Conservation (phyloP, 495 filamentous ascomycete species). For the Aspergillus panamensis region DNA sequence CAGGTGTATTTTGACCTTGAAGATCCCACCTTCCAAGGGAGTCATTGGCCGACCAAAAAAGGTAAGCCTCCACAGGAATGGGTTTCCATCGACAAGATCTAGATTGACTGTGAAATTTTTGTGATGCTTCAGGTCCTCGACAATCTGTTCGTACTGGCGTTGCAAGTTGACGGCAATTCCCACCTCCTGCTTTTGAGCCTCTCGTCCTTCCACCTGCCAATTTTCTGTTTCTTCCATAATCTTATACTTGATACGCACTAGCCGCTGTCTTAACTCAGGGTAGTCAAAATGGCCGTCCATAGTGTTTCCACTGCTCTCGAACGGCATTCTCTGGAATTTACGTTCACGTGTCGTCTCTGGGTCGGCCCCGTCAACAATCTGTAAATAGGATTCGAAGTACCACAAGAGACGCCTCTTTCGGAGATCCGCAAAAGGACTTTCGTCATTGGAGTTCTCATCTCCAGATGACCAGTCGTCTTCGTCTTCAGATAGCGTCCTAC, state of each 20-base stretch:
- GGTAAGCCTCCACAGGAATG: slow-evolving; percentile 58
- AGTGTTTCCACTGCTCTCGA: slow-evolving; percentile 71
- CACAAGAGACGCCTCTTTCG: slow-evolving; percentile 92
- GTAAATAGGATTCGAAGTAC: slow-evolving; percentile 87
- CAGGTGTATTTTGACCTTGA: slow-evolving; percentile 73
- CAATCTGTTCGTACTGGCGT: slow-evolving; percentile 80
- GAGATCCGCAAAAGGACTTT: slow-evolving; percentile 79
- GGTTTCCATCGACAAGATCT: slow-evolving; percentile 60
- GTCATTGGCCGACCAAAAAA: slow-evolving; percentile 94
- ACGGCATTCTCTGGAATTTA: slow-evolving; percentile 74
- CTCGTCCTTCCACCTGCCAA: slow-evolving; percentile 69
- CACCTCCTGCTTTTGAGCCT: slow-evolving; percentile 59
- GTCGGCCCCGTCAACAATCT: slow-evolving; percentile 57
- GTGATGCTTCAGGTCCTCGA: slow-evolving; percentile 65
- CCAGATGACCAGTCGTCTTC: slow-evolving; percentile 37
- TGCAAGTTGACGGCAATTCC: slow-evolving; percentile 77
- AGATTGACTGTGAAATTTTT: slow-evolving; percentile 68
- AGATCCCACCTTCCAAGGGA: slow-evolving; percentile 86
- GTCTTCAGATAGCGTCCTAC: slow-evolving; percentile 21
- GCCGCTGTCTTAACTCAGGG: slow-evolving; percentile 61
- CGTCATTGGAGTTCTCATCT: slow-evolving; percentile 33
- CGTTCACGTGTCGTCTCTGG: slow-evolving; percentile 50
- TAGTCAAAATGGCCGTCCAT: slow-evolving; percentile 93
- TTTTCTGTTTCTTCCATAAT: slow-evolving; percentile 67
- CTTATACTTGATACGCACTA: slow-evolving; percentile 59